A percentile compares a stretch with the other conserved stretches of the same genome.
Evolutionary conservation across 2,329 filamentous ascomycete genomes (phyloP).

Genomic region (Fusarium sp.): DNA sequence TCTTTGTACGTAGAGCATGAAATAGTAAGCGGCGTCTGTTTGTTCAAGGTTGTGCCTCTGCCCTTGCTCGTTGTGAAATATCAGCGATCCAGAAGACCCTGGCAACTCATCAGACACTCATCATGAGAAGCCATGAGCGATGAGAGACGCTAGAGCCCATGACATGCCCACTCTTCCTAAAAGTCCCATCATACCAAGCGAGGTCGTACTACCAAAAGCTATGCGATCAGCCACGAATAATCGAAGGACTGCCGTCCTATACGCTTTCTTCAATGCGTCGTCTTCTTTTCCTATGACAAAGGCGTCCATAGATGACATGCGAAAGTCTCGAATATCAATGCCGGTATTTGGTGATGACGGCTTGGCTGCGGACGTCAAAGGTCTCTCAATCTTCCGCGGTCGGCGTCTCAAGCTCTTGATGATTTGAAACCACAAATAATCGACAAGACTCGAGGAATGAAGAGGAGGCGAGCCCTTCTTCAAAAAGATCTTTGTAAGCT

Average conservation of each 20-base stretch:
- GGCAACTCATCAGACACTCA: background rate
- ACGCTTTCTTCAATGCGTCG: slow-evolving; percentile 45
- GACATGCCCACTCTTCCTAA: slow-evolving; percentile 49
- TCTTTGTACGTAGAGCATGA: background rate
- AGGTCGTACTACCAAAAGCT: slow-evolving; percentile 51
- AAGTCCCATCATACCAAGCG: slow-evolving; percentile 48
- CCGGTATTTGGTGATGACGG: slow-evolving; percentile 5
- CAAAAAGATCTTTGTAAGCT: slow-evolving; percentile 60
- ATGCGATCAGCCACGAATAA: slow-evolving; percentile 59
- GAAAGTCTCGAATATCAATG: slow-evolving; percentile 59
- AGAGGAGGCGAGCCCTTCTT: slow-evolving; percentile 54
- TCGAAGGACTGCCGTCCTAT: slow-evolving; percentile 53
- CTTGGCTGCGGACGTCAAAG: slow-evolving; percentile 53
- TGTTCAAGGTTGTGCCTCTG: background rate
- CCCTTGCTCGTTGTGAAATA: background rate
- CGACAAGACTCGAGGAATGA: slow-evolving; percentile 49
- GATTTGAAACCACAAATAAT: slow-evolving; percentile 56
- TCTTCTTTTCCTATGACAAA: slow-evolving; percentile 55
- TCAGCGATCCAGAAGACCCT: background rate
- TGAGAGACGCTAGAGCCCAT: slow-evolving; percentile 47
- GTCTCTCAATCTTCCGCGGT: slow-evolving; percentile 55
- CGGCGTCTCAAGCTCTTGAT: slow-evolving; percentile 58
- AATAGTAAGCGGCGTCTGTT: background rate
- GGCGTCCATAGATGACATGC: slow-evolving; percentile 63
- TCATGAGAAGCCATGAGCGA: slow-evolving; percentile 27